A percentile compares a stretch with the other conserved stretches of the same genome.
phyloP scores from a whole-genome alignment of 2,329 filamentous ascomycete genomes.

The Fusarium heterosporum region DNA sequence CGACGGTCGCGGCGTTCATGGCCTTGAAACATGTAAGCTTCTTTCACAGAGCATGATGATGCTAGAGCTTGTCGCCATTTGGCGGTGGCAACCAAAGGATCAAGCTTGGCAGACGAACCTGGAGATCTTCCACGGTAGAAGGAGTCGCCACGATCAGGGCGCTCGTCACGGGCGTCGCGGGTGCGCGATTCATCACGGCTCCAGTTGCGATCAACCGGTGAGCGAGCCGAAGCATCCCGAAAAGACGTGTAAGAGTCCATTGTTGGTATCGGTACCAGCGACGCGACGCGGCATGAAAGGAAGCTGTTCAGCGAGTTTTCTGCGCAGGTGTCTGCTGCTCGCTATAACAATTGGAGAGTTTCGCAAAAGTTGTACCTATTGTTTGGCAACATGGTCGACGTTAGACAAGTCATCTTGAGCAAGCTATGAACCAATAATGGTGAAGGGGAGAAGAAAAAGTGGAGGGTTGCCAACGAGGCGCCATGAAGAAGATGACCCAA shows the following conservation, averaged over 20 bases:
- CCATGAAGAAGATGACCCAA: conserved; percentile 37
- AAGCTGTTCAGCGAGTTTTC: conserved; percentile 6
- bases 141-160: conserved; percentile 61
- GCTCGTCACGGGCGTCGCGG: conserved; percentile 64
- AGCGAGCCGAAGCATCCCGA: conserved; percentile 64
- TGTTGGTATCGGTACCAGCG: conserved; percentile 26
- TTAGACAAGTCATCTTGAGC: conserved; percentile 66
- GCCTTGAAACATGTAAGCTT: conserved; percentile 52
- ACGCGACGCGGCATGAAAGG: conserved; percentile 35
- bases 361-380: conserved; percentile 56
- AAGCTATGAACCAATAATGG: conserved; percentile 41
- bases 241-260: conserved; percentile 69
- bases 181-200: conserved; percentile 63
- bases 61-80: not conserved
- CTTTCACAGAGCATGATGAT: not conserved
- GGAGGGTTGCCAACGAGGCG: conserved; percentile 47
- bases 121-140: conserved; percentile 77
- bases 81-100: not conserved
- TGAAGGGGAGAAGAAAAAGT: conserved; percentile 42
- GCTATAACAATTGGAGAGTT: conserved; percentile 43
- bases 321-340: conserved; percentile 13
- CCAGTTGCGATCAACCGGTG: conserved; percentile 66
- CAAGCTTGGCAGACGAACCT: conserved; percentile 63
- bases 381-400: conserved; percentile 64
- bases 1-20: conserved; percentile 71